These are phyloP conservation scores for Backusella luteola DNA, from an alignment of 192 early-diverging fungal species.

Conservation along the genomic window DNA sequence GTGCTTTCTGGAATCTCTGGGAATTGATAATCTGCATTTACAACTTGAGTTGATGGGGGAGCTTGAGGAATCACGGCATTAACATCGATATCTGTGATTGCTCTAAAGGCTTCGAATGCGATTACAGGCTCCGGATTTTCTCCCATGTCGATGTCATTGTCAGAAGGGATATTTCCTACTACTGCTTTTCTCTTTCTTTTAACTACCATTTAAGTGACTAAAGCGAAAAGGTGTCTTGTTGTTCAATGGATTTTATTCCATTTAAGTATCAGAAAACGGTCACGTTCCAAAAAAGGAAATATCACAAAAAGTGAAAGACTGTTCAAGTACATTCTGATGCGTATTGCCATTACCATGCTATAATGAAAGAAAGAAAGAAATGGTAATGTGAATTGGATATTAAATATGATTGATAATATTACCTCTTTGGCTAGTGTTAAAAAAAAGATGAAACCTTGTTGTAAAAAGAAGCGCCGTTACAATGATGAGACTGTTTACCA, in stretches of 20 bases:
- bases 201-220: not conserved
- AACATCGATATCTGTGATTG: not conserved
- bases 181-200: not conserved
- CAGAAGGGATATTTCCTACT: not conserved
- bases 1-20: not conserved
- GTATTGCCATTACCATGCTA: not conserved
- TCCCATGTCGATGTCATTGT: not conserved
- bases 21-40: not conserved
- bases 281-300: not conserved
- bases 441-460: not conserved
- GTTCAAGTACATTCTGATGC: not conserved
- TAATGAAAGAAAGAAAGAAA: not conserved
- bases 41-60: not conserved
- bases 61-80: not conserved
- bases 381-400: too few species aligned
- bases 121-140: not conserved
- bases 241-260: not conserved
- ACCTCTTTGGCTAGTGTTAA: not conserved
- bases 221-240: not conserved
- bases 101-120: not conserved
- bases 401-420: not conserved
- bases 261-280: not conserved
- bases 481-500: not conserved
- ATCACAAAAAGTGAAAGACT: not conserved
- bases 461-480: not conserved